These are phyloP conservation scores for Collybia sordida DNA, from an alignment of 768 basidiomycete genomes.

Conservation along the genomic window DNA sequence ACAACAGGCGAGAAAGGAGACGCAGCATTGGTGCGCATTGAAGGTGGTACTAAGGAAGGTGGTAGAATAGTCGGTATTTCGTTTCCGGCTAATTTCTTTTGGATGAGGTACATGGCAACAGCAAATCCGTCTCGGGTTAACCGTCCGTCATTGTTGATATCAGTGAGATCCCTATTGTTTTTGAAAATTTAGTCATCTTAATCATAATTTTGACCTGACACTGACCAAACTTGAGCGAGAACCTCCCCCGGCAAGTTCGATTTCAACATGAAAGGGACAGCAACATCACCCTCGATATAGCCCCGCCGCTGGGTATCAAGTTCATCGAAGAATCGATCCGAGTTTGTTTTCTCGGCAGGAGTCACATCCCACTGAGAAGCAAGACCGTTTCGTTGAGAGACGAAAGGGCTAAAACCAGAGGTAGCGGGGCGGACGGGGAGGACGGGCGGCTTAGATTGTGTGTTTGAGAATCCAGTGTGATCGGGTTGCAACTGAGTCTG, in stretches of 20 bases:
- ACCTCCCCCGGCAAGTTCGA: conserved; percentile 79
- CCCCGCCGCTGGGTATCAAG: conserved; percentile 76
- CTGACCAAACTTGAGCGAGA: conserved; percentile 91
- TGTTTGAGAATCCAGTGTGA: conserved; percentile 38
- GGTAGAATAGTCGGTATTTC: conserved; percentile 76
- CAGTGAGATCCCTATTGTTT: conserved; percentile 81
- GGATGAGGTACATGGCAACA: conserved; percentile 92
- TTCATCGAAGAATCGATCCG: conserved; percentile 80
- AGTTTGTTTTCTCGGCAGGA: conserved; percentile 68
- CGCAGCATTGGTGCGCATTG: conserved; percentile 54
- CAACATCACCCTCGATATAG: conserved; percentile 89
- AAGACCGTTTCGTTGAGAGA: conserved; percentile 24
- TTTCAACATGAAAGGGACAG: conserved; percentile 94
- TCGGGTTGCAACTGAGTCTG: conserved; percentile 53
- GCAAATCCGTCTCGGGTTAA: conserved; percentile 93
- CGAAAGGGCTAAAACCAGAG: conserved; percentile 20
- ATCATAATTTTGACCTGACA: conserved; percentile 7
- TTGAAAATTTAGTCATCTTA: background rate
- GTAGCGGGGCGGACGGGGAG: conserved; percentile 39
- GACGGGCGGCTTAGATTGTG: conserved; percentile 28
- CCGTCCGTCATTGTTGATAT: conserved; percentile 83
- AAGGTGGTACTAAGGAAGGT: conserved; percentile 75
- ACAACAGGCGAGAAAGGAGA: conserved; percentile 38
- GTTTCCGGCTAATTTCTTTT: conserved; percentile 76
- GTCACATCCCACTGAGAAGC: conserved; percentile 78